Evolutionary conservation across 306 rosid species (phyloP).

Genomic region (Corylus heterophylla): DNA sequence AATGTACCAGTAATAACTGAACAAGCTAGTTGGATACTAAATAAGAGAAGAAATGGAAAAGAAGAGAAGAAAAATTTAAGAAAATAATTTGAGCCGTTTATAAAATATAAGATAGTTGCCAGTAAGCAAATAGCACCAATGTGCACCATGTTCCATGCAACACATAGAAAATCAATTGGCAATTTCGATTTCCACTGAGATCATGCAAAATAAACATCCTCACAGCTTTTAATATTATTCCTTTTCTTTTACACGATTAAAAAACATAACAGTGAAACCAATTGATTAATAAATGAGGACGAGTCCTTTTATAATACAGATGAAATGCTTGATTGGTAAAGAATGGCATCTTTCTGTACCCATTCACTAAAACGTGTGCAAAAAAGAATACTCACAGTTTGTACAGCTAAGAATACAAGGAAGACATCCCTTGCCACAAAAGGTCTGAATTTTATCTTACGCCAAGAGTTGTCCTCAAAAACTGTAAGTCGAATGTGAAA

Average conservation of each 20-base stretch:
- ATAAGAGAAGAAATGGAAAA: neutral
- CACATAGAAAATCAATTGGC: neutral
- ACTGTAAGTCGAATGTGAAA: slow-evolving; percentile 79
- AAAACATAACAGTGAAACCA: neutral
- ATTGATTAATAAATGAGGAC: neutral
- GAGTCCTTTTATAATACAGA: neutral
- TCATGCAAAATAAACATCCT: neutral
- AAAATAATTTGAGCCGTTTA: neutral
- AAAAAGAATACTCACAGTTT: slow-evolving; percentile 69
- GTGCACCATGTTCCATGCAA: neutral
- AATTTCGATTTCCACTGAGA: neutral
- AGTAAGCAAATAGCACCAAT: neutral
- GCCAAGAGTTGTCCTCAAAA: slow-evolving; percentile 92
- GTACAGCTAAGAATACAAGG: slow-evolving; percentile 91
- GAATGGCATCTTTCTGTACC: neutral
- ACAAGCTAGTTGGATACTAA: neutral
- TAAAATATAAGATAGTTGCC: neutral
- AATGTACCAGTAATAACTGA: neutral
- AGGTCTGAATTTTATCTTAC: slow-evolving; percentile 74
- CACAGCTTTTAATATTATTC: neutral
- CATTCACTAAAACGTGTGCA: neutral
- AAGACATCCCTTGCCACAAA: slow-evolving; percentile 98
- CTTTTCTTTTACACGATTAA: neutral
- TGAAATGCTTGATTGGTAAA: neutral
- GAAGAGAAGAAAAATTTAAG: neutral